Base-by-base conservation (phyloP, 2,329 filamentous ascomycete species). In the Dactylellina sp. region DNA sequence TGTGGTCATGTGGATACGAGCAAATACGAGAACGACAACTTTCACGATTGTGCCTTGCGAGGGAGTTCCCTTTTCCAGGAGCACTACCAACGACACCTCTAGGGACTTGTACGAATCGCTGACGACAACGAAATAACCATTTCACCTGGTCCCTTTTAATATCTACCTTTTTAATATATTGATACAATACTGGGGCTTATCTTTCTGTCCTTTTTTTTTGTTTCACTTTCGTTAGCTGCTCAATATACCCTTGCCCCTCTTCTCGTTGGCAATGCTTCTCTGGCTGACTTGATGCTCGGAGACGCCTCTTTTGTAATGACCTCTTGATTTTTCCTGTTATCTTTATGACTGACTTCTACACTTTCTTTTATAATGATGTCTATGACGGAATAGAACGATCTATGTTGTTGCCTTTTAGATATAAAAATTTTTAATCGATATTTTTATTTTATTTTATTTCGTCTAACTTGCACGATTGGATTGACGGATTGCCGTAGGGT, bases 311-410 rank as follows among this genome's bases (percentile, higher is more conserved):
- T 55, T 55, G 32, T 55, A 55, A 55, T 55, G 50, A 24, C 50
- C 18, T 39, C 40, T 22, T 40, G 37, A 16, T 52, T 52, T 7
- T 37, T 37, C 25, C 4, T 2, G 3, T 37, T 18, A n/a, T 40
- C 40, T 40, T 40, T 40, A 6, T 35, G 6, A 35, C n/a, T 11
- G 47, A 32, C 11, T 55, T 55, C 50, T 25, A 39, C 22, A 55
- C 50, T 22, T 25, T 55, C 50, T 28, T 55, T 55, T 7, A 52
- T 52, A 40, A 55, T 24, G 32, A 55, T 40, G 50, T 55, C 28
- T 55, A 40, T 55, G 50, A 55, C 24, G 24, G 46, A 47, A 50
- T 50, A 50, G n/a, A 50, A 28, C 22, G 12, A 40, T 40, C 6
- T 25, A 14, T 50, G 7, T 50, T 25, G 25, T 50, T 5, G 22